Evolutionary conservation across 177 flowering plant genomes (phyloP), one percentile per base, ranked within the genome.

Genomic region (Vitis hybrid): DNA sequence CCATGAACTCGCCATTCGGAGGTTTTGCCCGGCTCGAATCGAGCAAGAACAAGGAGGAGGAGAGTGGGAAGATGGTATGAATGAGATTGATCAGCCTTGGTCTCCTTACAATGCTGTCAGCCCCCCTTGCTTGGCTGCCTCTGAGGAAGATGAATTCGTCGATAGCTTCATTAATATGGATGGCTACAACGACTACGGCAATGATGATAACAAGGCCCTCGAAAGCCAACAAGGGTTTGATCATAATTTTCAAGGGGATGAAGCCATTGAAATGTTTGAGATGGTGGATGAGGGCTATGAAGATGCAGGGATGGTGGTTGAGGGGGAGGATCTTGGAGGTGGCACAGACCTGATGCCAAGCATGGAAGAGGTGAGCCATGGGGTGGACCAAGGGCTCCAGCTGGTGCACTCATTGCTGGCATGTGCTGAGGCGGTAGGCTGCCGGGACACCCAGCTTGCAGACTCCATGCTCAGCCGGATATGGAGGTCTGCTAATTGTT

Each of bases 371-470:
- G 70, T 35, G 62, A 75, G 73, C 30, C 70, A 82, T 30, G 87
- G 72, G 3, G 82, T 84, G 27, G 90, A 86, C 68, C 81, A 80
- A 60, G 92, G 92, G 55, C 85, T 88, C 56, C 80, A 83, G 13
- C 64, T 89, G 72, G 93, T 89, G 68, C 91, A 89, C 69, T 55
- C 82, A 64, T 61, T 89, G 68, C 62, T 89, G 67, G 89, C 89
- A 8, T 87, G 93, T 68, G 88, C 91, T 14, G 93, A 89, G 81
- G 93, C 91, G 14, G 87, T 89, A 21, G 89, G 87, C 3, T 87
- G 88, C 64, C 73, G 91, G 15, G 89, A 89, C 72, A 71, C 79
- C 5, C 75, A 68, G 6, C 81, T 84, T 1, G 91, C 91, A 1
- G 65, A 69, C 15, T 79, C 89, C 4, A 57, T 89, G 32, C 82